Evolutionary conservation across 2,329 filamentous ascomycete species (phyloP).

Genomic region (Colletotrichum melonis): DNA sequence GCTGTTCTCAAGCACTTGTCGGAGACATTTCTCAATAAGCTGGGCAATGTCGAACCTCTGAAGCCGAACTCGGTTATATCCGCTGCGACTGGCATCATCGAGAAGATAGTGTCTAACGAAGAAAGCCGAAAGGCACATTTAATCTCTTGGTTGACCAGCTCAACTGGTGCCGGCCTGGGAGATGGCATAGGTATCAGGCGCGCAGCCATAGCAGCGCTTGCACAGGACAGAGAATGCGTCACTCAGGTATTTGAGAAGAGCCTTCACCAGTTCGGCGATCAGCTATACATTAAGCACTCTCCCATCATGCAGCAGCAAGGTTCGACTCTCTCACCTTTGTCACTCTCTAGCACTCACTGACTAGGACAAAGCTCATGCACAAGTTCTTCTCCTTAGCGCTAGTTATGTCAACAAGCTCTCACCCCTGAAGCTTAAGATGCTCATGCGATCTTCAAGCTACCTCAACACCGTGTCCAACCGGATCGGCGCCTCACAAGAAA

Average conservation of each 20-base stretch:
- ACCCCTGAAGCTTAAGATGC: slow-evolving; percentile 73
- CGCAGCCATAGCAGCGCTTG: slow-evolving; percentile 70
- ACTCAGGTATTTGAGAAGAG: slow-evolving; percentile 73
- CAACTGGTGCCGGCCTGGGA: slow-evolving; percentile 73
- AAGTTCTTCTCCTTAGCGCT: slow-evolving; percentile 80
- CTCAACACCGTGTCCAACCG: slow-evolving; percentile 86
- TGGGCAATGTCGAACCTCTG: slow-evolving; percentile 44
- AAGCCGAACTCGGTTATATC: slow-evolving; percentile 54
- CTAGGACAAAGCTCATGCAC: slow-evolving; percentile 74
- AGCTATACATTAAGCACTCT: slow-evolving; percentile 86
- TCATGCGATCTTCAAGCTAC: slow-evolving; percentile 79
- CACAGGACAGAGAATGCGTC: slow-evolving; percentile 62
- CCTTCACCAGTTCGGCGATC: slow-evolving; percentile 82
- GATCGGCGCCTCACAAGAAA: slow-evolving; percentile 78
- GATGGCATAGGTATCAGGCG: slow-evolving; percentile 74
- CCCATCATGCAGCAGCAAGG: slow-evolving; percentile 91
- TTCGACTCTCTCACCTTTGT: slow-evolving; percentile 47
- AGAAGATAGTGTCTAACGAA: slow-evolving; percentile 58
- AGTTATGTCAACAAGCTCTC: slow-evolving; percentile 78
- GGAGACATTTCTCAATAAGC: slow-evolving; percentile 52
- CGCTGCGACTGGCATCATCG: slow-evolving; percentile 69
- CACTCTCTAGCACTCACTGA: slow-evolving; percentile 31
- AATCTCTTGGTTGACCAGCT: slow-evolving; percentile 72
- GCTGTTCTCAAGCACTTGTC: slow-evolving; percentile 57
- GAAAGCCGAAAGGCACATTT: slow-evolving; percentile 64